Conservation (phyloP, 495 filamentous ascomycete species). For the Trichocladium antarcticum region DNA sequence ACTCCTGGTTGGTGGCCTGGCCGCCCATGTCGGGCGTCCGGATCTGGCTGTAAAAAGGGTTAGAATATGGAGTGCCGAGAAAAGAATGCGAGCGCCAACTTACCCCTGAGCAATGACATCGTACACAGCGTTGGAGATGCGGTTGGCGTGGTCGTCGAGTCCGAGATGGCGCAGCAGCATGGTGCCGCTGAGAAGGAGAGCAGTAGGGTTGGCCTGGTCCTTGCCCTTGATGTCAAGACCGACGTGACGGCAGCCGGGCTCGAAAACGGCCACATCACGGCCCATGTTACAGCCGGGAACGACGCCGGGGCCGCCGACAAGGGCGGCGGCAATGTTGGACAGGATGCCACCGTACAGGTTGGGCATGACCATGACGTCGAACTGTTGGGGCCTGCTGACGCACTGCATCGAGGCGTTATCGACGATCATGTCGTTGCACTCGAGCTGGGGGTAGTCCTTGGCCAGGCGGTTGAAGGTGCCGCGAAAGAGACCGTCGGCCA, state of each 20-base stretch:
- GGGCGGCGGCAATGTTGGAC: conserved; percentile 95
- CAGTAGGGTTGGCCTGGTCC: conserved; percentile 96
- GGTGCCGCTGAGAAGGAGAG: conserved; percentile 82
- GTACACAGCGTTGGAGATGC: conserved; percentile 95
- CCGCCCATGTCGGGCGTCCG: conserved; percentile 95
- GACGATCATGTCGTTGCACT: conserved; percentile 98
- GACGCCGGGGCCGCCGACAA: conserved; percentile 95
- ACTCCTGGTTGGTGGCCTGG: conserved; percentile 77
- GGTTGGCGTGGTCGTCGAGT: conserved; percentile 92
- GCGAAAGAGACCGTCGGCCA: conserved; percentile 96
- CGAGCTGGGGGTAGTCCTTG: conserved; percentile 83
- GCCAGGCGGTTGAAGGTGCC: conserved; percentile 89
- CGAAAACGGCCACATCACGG: conserved; percentile 93
- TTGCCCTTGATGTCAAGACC: conserved; percentile 98
- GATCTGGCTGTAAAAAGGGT: conserved; percentile 48
- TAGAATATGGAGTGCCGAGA: conserved; percentile 12
- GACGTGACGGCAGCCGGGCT: conserved; percentile 96
- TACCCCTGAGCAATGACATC: conserved; percentile 91
- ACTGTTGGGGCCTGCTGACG: conserved; percentile 90
- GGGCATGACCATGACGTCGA: conserved; percentile 99
- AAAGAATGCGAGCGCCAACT: conserved; percentile 26
- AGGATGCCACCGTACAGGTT: conserved; percentile 98
- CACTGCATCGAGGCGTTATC: conserved; percentile 99
- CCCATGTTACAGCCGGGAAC: conserved; percentile 99
- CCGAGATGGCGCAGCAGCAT: conserved; percentile 96